phyloP scores from a whole-genome alignment of 2,329 filamentous ascomycete species.

The Cladophialophora chaetospira region DNA sequence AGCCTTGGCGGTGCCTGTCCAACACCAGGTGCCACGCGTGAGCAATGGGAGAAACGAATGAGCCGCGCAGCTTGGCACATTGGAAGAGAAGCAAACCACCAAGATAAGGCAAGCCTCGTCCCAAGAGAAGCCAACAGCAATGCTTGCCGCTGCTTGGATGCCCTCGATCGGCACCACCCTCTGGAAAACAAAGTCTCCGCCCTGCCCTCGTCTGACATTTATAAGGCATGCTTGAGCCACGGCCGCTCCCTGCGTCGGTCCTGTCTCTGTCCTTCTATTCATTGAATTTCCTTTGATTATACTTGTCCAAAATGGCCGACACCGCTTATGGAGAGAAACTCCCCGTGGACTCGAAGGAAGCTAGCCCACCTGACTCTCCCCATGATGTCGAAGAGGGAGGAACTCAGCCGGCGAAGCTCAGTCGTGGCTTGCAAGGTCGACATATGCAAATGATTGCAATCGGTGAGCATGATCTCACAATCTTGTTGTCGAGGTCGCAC shows the following conservation, averaged over 20 bases:
- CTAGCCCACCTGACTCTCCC: neutral
- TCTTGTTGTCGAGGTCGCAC: neutral
- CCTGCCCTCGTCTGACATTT: neutral
- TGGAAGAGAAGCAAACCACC: neutral
- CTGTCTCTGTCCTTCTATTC: neutral
- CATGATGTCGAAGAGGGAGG: slow-evolving; percentile 24
- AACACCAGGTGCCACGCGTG: neutral
- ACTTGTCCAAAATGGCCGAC: slow-evolving; percentile 16
- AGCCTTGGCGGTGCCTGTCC: neutral
- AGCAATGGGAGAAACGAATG: neutral
- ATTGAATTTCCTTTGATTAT: neutral
- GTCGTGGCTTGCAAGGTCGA: slow-evolving; percentile 50
- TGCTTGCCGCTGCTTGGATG: neutral
- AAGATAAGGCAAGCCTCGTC: neutral
- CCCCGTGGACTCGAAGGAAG: neutral
- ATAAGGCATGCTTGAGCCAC: neutral
- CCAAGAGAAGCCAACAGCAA: neutral
- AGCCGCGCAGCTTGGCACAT: neutral
- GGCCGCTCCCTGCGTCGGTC: neutral
- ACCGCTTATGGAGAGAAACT: slow-evolving; percentile 12
- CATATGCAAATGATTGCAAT: slow-evolving; percentile 36
- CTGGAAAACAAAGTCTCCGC: neutral
- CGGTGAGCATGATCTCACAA: slow-evolving; percentile 14
- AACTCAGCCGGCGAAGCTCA: neutral
- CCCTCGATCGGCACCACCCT: neutral